Percentiles rank a stretch among this genome's conserved stretches.
These are phyloP conservation scores for Monosporascus sp. DNA, from an alignment of 2,329 filamentous ascomycete genomes.

Conservation along the genomic window DNA sequence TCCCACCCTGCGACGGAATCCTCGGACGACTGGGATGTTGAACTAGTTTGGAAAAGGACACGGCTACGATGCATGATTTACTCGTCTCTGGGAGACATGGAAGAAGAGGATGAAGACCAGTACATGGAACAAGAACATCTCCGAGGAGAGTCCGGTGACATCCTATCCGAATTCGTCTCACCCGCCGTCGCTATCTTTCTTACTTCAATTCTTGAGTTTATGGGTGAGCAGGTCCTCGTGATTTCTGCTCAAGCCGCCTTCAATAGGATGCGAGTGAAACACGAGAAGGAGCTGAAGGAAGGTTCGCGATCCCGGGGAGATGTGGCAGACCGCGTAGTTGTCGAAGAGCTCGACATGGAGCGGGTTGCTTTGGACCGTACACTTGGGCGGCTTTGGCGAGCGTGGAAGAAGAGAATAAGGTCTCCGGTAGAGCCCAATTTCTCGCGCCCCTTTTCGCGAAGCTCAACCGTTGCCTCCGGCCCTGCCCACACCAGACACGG, in stretches of 20 bases:
- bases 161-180: slow-evolving; percentile 67
- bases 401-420: slow-evolving; percentile 85
- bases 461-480: slow-evolving; percentile 33
- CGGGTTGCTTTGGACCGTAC: slow-evolving; percentile 86
- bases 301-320: slow-evolving; percentile 41
- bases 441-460: slow-evolving; percentile 45
- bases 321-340: slow-evolving; percentile 63
- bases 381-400: slow-evolving; percentile 84
- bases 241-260: slow-evolving; percentile 81
- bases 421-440: slow-evolving; percentile 45
- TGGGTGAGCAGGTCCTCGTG: slow-evolving; percentile 87
- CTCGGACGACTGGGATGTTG: slow-evolving; percentile 74
- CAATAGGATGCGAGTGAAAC: slow-evolving; percentile 56
- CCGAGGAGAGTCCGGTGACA: slow-evolving; percentile 51
- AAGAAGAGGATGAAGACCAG: slow-evolving; percentile 93
- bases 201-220: slow-evolving; percentile 88
- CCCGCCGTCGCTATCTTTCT: slow-evolving; percentile 93
- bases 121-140: slow-evolving; percentile 79
- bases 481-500: slow-evolving; percentile 31
- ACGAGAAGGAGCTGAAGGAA: slow-evolving; percentile 55
- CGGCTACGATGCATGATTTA: slow-evolving; percentile 97
- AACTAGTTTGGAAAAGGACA: slow-evolving; percentile 89
- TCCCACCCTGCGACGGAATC: slow-evolving; percentile 46
- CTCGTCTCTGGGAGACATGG: slow-evolving; percentile 90
- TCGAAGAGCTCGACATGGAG: slow-evolving; percentile 90